phyloP scores from a whole-genome alignment of 2,329 filamentous ascomycete genomes.

The Cadophora gregata region DNA sequence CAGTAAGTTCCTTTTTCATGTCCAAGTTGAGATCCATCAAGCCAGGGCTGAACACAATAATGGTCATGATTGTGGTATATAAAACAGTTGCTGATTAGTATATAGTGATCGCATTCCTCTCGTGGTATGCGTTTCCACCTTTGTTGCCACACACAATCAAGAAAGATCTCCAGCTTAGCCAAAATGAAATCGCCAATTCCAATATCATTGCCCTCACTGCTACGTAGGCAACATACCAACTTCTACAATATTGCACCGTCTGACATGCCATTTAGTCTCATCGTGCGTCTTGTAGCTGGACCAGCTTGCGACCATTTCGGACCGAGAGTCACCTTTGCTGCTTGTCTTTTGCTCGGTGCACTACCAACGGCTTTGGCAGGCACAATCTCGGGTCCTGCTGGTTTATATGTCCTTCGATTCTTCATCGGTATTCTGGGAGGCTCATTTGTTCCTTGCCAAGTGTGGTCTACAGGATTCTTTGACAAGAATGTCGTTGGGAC shows the following conservation, averaged over 20 bases:
- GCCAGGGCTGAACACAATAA: neutral
- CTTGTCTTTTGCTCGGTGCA: slow-evolving; percentile 76
- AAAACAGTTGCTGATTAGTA: neutral
- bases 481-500: slow-evolving; percentile 92
- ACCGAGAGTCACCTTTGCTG: slow-evolving; percentile 79
- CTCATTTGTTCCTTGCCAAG: slow-evolving; percentile 84
- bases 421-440: slow-evolving; percentile 82
- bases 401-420: slow-evolving; percentile 77
- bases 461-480: slow-evolving; percentile 92
- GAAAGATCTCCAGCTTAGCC: slow-evolving; percentile 74
- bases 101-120: slow-evolving; percentile 79
- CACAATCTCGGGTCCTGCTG: slow-evolving; percentile 69
- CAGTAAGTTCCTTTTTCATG: slow-evolving; percentile 24
- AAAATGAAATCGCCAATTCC: slow-evolving; percentile 80
- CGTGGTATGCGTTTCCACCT: slow-evolving; percentile 92
- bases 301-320: slow-evolving; percentile 87
- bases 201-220: slow-evolving; percentile 84
- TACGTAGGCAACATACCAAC: slow-evolving; percentile 48
- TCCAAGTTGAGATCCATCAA: neutral
- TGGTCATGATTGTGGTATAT: neutral
- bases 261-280: slow-evolving; percentile 47
- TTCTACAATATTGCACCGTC: neutral
- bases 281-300: slow-evolving; percentile 79
- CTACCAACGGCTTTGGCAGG: slow-evolving; percentile 85
- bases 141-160: slow-evolving; percentile 69